A percentile compares a stretch with the other conserved stretches of the same genome.
phyloP scores from a whole-genome alignment of 257 asterid genomes.

The Perilla frutescens region DNA sequence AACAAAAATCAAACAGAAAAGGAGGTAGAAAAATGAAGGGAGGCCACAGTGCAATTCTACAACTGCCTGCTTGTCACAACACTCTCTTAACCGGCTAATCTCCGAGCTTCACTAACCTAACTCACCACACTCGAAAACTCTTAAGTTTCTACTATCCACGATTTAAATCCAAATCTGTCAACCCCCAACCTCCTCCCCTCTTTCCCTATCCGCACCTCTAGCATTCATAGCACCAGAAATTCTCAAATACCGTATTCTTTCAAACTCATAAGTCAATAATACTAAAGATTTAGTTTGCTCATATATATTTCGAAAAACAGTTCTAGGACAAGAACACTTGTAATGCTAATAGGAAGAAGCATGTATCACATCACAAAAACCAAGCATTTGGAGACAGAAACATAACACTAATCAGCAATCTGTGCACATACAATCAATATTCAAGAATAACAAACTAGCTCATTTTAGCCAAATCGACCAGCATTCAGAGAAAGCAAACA shows the following conservation, averaged over 20 bases:
- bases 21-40: not conserved
- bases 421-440: not conserved
- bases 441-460: not conserved
- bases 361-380: not conserved
- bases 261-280: not conserved
- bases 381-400: not conserved
- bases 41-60: too few relatives aligned
- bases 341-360: not conserved
- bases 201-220: not conserved
- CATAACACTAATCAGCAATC: not conserved
- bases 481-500: not conserved
- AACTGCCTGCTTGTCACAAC: not conserved
- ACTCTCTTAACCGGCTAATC: not conserved
- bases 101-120: constrained; percentile 1
- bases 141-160: not conserved
- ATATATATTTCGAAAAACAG: too few relatives aligned
- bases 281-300: constrained; percentile 3
- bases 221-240: not conserved
- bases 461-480: not conserved
- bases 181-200: not conserved
- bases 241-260: not conserved
- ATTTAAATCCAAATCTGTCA: not conserved
- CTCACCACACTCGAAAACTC: not conserved
- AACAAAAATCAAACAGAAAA: not conserved
- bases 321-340: not conserved